A percentile compares a stretch with the other conserved stretches of the same genome.
phyloP scores from a whole-genome alignment of 2,329 filamentous ascomycete genomes.

The Fusarium algeriense region DNA sequence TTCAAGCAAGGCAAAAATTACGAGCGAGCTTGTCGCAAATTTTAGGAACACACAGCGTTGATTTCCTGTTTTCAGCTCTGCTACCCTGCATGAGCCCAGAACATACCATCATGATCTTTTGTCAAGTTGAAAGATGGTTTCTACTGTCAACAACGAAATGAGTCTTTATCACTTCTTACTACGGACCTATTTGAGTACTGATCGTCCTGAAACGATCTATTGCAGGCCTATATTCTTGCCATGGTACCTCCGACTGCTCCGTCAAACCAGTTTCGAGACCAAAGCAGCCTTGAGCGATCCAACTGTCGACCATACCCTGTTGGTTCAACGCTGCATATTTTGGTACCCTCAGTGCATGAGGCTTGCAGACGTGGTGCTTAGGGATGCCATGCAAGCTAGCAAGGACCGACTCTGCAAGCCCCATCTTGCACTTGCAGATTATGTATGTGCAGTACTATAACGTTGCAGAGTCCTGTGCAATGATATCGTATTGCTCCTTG shows the following conservation, averaged over 20 bases:
- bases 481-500: constrained; percentile 39
- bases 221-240: constrained; percentile 18
- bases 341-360: constrained; percentile 19
- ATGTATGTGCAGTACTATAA: constrained; percentile 1
- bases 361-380: constrained; percentile 14
- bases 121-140: neutral
- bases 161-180: neutral
- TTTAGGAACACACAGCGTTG: neutral
- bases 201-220: constrained; percentile 31
- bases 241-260: constrained; percentile 30
- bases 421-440: constrained; percentile 31
- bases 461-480: constrained; percentile 27
- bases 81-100: neutral
- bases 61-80: constrained; percentile 1
- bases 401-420: constrained; percentile 12
- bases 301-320: constrained; percentile 27
- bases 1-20: neutral
- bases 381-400: constrained; percentile 24
- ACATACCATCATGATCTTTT: neutral
- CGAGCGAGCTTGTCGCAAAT: constrained; percentile 25
- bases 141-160: neutral
- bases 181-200: constrained; percentile 19
- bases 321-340: constrained; percentile 40
- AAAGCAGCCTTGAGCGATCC: constrained; percentile 20
- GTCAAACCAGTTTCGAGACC: constrained; percentile 15